Conservation (phyloP, 2,329 filamentous ascomycete species). For the Trichoderma semiorbis region DNA sequence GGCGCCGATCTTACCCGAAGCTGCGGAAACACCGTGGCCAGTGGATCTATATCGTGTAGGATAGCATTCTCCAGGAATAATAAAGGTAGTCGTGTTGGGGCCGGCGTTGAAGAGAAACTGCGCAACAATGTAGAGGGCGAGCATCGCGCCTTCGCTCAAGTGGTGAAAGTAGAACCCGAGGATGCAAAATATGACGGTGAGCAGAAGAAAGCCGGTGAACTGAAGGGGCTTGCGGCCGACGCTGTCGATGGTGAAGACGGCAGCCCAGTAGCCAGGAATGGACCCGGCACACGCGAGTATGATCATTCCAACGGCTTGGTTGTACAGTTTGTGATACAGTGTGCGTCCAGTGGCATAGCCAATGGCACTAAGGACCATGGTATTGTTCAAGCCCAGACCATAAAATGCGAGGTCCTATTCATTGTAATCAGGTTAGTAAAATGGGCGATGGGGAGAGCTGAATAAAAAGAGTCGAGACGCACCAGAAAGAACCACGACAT, state of each 20-base stretch:
- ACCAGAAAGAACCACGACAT: constrained; percentile 77
- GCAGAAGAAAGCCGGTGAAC: constrained; percentile 56
- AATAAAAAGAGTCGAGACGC: background rate
- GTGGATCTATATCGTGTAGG: constrained; percentile 61
- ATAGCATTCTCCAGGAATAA: constrained; percentile 62
- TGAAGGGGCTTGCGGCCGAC: constrained; percentile 76
- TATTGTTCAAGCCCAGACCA: constrained; percentile 71
- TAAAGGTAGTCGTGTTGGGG: constrained; percentile 64
- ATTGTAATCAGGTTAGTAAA: constrained; percentile 19
- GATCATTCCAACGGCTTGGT: constrained; percentile 72
- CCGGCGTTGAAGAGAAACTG: constrained; percentile 67
- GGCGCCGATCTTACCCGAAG: constrained; percentile 64
- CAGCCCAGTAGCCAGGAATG: constrained; percentile 77
- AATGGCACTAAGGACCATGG: constrained; percentile 67
- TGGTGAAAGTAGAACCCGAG: constrained; percentile 58
- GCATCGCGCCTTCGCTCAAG: constrained; percentile 46
- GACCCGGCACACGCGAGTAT: constrained; percentile 74
- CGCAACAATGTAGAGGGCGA: constrained; percentile 60
- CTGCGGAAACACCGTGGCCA: constrained; percentile 63
- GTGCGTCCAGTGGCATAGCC: constrained; percentile 63
- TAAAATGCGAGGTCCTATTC: constrained; percentile 63
- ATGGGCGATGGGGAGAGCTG: background rate
- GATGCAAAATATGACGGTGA: constrained; percentile 60
- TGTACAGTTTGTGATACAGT: constrained; percentile 66
- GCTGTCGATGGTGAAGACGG: constrained; percentile 69